Percentiles rank a stretch among this genome's conserved stretches.
Conservation (phyloP, 768 basidiomycete genomes). For the Tylopilus felleus region DNA sequence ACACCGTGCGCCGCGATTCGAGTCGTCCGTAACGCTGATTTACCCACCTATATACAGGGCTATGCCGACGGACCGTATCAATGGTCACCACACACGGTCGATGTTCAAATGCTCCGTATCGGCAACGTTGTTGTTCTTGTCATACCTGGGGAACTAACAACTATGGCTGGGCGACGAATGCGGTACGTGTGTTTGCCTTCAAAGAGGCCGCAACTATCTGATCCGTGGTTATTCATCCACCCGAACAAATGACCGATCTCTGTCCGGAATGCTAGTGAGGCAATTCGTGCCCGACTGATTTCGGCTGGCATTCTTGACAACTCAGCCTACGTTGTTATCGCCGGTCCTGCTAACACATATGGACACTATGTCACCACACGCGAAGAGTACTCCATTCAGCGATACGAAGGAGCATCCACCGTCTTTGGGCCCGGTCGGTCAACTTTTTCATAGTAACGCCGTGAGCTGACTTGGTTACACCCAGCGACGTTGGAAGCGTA, state of each 20-base stretch:
- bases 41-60: conserved; percentile 44
- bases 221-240: not conserved
- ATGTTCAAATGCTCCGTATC: conserved; percentile 73
- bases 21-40: not conserved
- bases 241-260: not conserved
- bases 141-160: conserved; percentile 77
- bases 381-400: conserved; percentile 71
- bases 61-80: conserved; percentile 64
- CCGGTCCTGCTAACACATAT: conserved; percentile 82
- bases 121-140: conserved; percentile 75
- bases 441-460: not conserved
- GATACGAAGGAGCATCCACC: conserved; percentile 81
- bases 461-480: not conserved
- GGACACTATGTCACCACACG: conserved; percentile 69
- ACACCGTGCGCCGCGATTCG: conserved; percentile 38
- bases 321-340: conserved; percentile 72
- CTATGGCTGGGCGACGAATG: conserved; percentile 76
- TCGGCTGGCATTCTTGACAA: conserved; percentile 58
- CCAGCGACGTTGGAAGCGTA: conserved; percentile 77
- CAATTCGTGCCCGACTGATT: conserved; percentile 62
- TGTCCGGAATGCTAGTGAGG: conserved; percentile 44
- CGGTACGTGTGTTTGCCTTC: conserved; percentile 43
- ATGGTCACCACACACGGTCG: conserved; percentile 72
- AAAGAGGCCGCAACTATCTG: not conserved
- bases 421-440: conserved; percentile 69